Evolutionary conservation across 805 yeast genomes (phyloP).

Genomic region (Hanseniaspora lachancei): DNA sequence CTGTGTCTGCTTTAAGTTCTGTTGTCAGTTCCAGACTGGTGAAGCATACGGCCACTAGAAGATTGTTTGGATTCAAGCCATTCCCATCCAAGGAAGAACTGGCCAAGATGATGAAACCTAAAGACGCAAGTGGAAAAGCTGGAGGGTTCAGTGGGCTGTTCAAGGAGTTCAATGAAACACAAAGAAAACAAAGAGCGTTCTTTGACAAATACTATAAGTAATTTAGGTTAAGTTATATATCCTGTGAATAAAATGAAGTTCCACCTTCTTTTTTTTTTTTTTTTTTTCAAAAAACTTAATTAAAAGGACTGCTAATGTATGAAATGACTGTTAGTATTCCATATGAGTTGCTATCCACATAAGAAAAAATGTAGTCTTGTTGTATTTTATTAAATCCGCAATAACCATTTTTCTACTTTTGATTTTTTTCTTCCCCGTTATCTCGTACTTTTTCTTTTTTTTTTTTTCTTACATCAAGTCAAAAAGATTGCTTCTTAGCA

Average conservation of each 20-base stretch:
- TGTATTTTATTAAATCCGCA: not conserved
- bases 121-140: conserved; percentile 20
- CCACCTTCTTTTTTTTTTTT: not conserved
- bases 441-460: not conserved
- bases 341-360: too few relatives aligned
- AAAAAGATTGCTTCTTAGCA: too few relatives aligned
- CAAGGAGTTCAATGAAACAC: conserved; percentile 30
- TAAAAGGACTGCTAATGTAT: too few relatives aligned
- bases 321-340: not conserved
- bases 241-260: not conserved
- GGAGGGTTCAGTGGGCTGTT: conserved; percentile 31
- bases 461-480: not conserved
- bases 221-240: conserved; percentile 3
- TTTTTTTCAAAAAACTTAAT: not conserved
- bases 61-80: conserved; percentile 22
- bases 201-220: not conserved
- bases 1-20: conserved; percentile 65
- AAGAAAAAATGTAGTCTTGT: too few relatives aligned
- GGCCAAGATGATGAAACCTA: conserved; percentile 26
- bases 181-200: conserved; percentile 25
- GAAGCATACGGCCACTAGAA: conserved; percentile 47
- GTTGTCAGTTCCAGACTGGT: conserved; percentile 57
- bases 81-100: conserved; percentile 53
- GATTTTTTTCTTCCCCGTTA: not conserved
- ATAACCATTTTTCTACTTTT: too few relatives aligned